These are phyloP conservation scores for Cordyceps tenuipes DNA, from an alignment of 2,329 filamentous ascomycete genomes.

Conservation along the genomic window DNA sequence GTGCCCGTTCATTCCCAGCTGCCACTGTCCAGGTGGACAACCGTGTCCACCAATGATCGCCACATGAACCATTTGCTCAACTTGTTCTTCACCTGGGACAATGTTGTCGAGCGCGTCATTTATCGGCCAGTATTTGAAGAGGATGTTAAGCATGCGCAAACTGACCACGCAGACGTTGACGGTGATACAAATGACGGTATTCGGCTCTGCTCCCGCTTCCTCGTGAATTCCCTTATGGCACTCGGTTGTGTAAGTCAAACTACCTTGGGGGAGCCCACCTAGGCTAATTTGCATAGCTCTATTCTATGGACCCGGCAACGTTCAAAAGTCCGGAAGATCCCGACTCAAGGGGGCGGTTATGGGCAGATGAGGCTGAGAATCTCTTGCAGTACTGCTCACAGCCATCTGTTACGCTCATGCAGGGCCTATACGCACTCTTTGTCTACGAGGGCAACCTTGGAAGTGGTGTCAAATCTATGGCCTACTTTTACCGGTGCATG, in stretches of 20 bases:
- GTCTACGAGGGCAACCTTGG: neutral
- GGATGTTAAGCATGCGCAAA: neutral
- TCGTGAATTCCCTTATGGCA: neutral
- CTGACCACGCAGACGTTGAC: neutral
- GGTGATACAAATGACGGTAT: neutral
- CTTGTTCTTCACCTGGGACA: neutral
- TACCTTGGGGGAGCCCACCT: too few species aligned
- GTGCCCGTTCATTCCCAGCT: neutral
- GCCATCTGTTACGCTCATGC: neutral
- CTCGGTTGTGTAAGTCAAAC: neutral
- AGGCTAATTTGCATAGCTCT: neutral
- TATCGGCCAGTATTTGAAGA: neutral
- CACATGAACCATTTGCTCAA: neutral
- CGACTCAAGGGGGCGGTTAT: neutral
- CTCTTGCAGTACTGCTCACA: neutral
- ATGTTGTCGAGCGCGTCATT: neutral
- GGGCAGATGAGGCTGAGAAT: neutral
- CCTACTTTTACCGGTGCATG: neutral
- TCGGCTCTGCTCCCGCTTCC: neutral
- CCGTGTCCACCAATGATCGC: neutral
- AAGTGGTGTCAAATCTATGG: neutral
- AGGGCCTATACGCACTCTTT: neutral
- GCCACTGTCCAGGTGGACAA: neutral
- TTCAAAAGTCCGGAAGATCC: neutral
- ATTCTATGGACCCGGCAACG: neutral